A percentile compares a stretch with the other conserved stretches of the same genome.
Evolutionary conservation across 176 grass and related monocot species (phyloP).

Genomic region (Sorghum bicolor): DNA sequence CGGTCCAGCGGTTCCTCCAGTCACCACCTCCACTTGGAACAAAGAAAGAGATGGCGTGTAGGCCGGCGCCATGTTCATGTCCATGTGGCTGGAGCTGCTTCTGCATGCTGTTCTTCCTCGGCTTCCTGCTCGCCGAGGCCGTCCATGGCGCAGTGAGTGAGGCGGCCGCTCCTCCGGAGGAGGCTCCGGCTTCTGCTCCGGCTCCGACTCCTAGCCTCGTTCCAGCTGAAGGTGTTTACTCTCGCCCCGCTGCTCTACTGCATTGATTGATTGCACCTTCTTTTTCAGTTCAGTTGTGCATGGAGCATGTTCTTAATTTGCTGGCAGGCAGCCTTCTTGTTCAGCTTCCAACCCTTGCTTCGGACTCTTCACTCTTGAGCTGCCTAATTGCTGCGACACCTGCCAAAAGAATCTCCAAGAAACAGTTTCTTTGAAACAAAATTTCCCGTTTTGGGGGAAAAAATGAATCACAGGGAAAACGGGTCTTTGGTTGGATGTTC

Average conservation of each 20-base stretch:
- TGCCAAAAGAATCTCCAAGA: not conserved
- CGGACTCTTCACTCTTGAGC: not conserved
- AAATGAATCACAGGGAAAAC: too few relatives aligned
- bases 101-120: slow-evolving; percentile 14
- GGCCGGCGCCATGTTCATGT: not conserved
- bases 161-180: too few relatives aligned
- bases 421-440: not conserved
- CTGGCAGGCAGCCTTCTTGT: not conserved
- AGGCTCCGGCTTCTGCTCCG: too few relatives aligned
- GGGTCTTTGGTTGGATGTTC: not conserved
- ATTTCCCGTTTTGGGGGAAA: not conserved
- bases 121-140: slow-evolving; percentile 12
- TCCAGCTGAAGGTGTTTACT: slow-evolving; percentile 39
- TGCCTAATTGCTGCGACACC: not conserved
- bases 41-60: slow-evolving; percentile 27
- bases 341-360: not conserved
- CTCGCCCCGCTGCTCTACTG: not conserved
- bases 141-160: slow-evolving; percentile 21
- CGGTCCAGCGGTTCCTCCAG: not conserved
- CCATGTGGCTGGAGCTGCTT: not conserved
- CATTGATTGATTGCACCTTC: not conserved
- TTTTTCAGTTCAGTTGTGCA: not conserved
- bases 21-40: not conserved
- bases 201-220: slow-evolving; percentile 18
- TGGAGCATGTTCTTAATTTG: slow-evolving; percentile 4